Evolutionary conservation across 1,284 basidiomycete species (phyloP).

Genomic region (Boletellus sp.): DNA sequence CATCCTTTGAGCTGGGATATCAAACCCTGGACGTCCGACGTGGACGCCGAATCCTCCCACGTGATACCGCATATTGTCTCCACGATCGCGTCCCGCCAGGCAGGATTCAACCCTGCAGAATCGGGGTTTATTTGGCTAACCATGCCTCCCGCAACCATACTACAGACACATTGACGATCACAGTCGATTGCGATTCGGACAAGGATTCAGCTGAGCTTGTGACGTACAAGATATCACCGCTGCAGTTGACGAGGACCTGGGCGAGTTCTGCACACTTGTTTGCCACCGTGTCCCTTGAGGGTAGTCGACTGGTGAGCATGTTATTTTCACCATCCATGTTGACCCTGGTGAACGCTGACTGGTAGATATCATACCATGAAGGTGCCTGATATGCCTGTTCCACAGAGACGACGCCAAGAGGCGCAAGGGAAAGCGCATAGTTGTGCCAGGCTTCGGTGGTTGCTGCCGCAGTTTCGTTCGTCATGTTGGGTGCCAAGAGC

Average conservation of each 20-base stretch:
- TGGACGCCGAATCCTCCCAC: neutral
- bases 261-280: constrained; percentile 29
- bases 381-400: constrained; percentile 13
- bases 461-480: constrained; percentile 31
- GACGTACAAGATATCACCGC: constrained; percentile 11
- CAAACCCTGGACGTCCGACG: neutral
- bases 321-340: constrained; percentile 19
- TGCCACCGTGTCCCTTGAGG: constrained; percentile 34
- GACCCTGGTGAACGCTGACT: constrained; percentile 6
- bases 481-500: constrained; percentile 34
- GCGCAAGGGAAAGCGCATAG: constrained; percentile 14
- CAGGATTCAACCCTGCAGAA: neutral
- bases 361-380: constrained; percentile 33
- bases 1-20: neutral
- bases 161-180: neutral
- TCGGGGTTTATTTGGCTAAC: neutral
- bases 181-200: neutral
- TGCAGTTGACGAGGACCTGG: constrained; percentile 24
- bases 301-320: constrained; percentile 36
- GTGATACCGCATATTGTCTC: neutral
- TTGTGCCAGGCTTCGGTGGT: constrained; percentile 33
- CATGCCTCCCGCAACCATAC: neutral
- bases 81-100: neutral
- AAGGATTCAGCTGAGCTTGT: neutral
- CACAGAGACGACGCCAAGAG: constrained; percentile 2